Evolutionary conservation across 148 eudicot species (phyloP).

Genomic region (Spergularia bocconei): DNA sequence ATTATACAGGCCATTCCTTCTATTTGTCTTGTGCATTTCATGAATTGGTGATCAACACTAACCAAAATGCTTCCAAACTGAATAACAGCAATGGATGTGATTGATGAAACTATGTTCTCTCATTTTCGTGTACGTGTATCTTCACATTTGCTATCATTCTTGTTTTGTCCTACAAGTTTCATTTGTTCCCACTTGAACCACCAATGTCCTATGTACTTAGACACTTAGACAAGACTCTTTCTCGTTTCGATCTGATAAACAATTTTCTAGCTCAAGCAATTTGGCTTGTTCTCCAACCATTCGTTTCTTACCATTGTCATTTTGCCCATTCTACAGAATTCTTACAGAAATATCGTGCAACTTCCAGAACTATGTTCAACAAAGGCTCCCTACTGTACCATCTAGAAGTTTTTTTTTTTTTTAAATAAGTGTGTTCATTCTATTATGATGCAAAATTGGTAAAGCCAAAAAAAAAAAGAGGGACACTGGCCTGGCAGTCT

Average conservation of each 20-base stretch:
- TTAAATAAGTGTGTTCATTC: no score
- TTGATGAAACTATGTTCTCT: not conserved
- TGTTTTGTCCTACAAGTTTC: not conserved
- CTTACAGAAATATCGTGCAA: not conserved
- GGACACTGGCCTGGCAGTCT: no score
- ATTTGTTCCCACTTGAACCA: not conserved
- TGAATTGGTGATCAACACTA: not conserved
- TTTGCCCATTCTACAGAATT: conserved; percentile 7
- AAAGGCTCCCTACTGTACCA: not conserved
- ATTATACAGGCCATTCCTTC: not conserved
- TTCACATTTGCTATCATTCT: not conserved
- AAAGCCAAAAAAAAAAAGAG: no score
- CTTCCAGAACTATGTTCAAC: not conserved
- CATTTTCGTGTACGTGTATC: not conserved
- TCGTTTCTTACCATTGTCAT: not conserved
- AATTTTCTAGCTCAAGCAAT: conserved; percentile 1
- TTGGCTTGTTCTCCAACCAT: not conserved
- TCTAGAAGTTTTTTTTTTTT: no score
- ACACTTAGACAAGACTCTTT: no score
- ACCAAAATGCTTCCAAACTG: not conserved
- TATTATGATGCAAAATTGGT: no score
- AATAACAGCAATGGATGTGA: not conserved
- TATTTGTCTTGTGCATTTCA: not conserved
- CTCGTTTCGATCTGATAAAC: not conserved
- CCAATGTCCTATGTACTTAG: not conserved